These are phyloP conservation scores for Epichloe festucae DNA, from an alignment of 2,329 filamentous ascomycete genomes.

Conservation along the genomic window DNA sequence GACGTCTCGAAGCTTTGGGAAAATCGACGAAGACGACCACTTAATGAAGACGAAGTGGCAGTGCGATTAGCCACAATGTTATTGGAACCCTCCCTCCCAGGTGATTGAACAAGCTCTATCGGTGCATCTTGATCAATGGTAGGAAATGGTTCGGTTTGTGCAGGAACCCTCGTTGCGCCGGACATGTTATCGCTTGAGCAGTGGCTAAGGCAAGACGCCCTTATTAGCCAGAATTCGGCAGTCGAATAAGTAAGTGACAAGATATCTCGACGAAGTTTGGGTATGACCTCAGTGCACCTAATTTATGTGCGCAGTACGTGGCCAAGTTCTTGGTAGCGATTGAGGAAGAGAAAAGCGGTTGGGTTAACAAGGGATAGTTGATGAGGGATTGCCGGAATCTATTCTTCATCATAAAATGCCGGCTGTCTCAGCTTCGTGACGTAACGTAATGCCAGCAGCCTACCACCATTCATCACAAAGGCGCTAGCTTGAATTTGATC, in stretches of 20 bases:
- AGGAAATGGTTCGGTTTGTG: slow-evolving; percentile 16
- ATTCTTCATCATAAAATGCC: background rate
- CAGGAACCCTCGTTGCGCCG: slow-evolving; percentile 1
- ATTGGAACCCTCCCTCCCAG: slow-evolving; percentile 3
- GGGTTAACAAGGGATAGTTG: too few species aligned
- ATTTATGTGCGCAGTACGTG: too few species aligned
- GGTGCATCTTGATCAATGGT: slow-evolving; percentile 9
- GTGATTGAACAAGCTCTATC: background rate
- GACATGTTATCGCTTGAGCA: slow-evolving; percentile 2
- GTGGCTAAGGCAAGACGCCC: background rate
- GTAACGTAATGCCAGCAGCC: too few species aligned
- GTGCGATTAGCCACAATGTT: slow-evolving; percentile 12
- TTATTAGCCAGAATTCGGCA: background rate
- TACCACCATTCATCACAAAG: too few species aligned
- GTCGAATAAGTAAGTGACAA: background rate
- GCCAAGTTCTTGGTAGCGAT: background rate
- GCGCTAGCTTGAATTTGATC: too few species aligned
- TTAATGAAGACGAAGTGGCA: slow-evolving; percentile 19
- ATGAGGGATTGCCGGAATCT: background rate
- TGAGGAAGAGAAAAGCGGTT: background rate
- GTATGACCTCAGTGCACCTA: too few species aligned
- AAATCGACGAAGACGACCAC: slow-evolving; percentile 18
- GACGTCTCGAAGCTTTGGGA: slow-evolving; percentile 31
- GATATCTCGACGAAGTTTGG: background rate
- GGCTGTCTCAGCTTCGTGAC: too few species aligned